Evolutionary conservation across 768 basidiomycete genomes (phyloP).

Genomic region (Mycena kentingensis): DNA sequence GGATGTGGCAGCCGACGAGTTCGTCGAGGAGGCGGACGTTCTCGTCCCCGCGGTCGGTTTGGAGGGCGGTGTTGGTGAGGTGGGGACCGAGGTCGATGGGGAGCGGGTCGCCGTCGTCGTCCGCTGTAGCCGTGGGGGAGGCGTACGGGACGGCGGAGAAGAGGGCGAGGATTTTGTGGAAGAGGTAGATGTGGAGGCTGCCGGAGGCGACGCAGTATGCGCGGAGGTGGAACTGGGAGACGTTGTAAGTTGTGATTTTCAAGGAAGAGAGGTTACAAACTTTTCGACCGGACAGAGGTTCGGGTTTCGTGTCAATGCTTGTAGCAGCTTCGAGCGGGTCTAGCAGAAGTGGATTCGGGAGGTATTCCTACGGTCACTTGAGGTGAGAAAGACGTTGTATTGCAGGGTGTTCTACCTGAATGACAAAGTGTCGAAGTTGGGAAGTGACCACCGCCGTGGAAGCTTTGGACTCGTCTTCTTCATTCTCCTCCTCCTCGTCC

Average conservation of each 20-base stretch:
- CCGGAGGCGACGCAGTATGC: constrained; percentile 83
- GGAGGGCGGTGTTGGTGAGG: constrained; percentile 91
- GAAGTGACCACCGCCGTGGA: constrained; percentile 72
- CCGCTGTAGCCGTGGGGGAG: constrained; percentile 39
- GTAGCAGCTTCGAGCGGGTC: constrained; percentile 56
- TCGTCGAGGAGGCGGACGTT: constrained; percentile 81
- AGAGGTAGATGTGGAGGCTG: constrained; percentile 78
- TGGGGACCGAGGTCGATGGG: constrained; percentile 66
- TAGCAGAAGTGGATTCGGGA: constrained; percentile 73
- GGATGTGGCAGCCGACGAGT: constrained; percentile 63
- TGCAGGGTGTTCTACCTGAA: constrained; percentile 64
- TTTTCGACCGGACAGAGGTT: constrained; percentile 38
- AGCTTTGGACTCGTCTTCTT: constrained; percentile 32
- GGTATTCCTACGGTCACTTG: constrained; percentile 69
- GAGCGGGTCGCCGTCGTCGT: constrained; percentile 25
- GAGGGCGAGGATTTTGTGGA: constrained; percentile 80
- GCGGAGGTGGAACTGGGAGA: constrained; percentile 84
- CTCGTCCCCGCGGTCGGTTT: constrained; percentile 64
- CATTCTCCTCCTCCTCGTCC: constrained; percentile 48
- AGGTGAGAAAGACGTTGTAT: constrained; percentile 7
- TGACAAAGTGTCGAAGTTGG: constrained; percentile 92
- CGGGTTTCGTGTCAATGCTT: constrained; percentile 24
- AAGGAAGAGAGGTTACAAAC: constrained; percentile 54
- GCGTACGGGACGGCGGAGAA: constrained; percentile 80
- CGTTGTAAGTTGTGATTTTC: constrained; percentile 1